These are phyloP conservation scores for Chenopodium suecicum DNA, from an alignment of 148 eudicot genomes.

Conservation along the genomic window DNA sequence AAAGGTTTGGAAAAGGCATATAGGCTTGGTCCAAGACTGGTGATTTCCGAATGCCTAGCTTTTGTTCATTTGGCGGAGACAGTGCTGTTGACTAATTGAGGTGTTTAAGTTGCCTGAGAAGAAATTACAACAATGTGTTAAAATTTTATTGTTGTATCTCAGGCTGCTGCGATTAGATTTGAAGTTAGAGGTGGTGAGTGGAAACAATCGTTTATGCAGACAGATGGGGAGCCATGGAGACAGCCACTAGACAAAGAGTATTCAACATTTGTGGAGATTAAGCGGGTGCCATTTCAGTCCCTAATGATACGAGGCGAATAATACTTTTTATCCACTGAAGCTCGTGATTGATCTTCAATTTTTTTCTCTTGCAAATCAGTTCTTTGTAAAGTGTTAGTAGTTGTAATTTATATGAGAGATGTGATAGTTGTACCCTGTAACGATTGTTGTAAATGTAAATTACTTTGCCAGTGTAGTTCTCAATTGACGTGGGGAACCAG, in stretches of 20 bases:
- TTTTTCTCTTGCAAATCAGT: constrained; percentile 1
- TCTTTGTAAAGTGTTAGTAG: constrained; percentile 16
- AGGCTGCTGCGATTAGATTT: constrained; percentile 87
- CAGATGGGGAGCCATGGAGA: constrained; percentile 99
- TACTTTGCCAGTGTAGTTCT: background rate
- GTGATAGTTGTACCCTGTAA: constrained; percentile 2
- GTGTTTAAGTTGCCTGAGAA: background rate
- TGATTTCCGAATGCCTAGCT: too few species aligned
- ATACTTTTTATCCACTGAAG: background rate
- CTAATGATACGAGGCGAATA: constrained; percentile 61
- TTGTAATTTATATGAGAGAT: constrained; percentile 1
- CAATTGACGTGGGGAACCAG: background rate
- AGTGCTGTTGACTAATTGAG: background rate
- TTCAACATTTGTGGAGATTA: constrained; percentile 83
- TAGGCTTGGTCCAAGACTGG: too few species aligned
- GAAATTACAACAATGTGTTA: too few species aligned
- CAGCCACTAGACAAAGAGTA: constrained; percentile 75
- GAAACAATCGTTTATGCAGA: constrained; percentile 73
- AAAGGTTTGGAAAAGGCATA: too few species aligned
- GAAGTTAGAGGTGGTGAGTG: constrained; percentile 96
- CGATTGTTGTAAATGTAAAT: background rate
- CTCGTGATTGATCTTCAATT: background rate
- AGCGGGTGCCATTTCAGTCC: constrained; percentile 73
- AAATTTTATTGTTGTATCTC: constrained; percentile 3
- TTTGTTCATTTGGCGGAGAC: background rate